Percentiles rank a stretch among this genome's conserved stretches.
These are phyloP conservation scores for Carex kokanica DNA, from an alignment of 176 grass and related monocot genomes.

Conservation along the genomic window DNA sequence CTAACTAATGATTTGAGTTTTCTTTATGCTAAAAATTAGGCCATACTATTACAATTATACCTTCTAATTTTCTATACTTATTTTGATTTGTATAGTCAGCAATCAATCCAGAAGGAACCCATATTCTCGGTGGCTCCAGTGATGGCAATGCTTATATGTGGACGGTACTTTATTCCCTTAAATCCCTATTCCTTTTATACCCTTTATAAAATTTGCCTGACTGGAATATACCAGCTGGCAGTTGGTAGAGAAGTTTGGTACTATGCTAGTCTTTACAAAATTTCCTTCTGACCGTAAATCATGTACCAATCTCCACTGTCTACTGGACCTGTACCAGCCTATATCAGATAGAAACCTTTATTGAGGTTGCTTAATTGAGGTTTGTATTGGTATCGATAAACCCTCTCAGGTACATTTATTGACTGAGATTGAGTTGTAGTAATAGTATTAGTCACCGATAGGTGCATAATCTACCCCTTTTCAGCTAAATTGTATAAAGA, in stretches of 20 bases:
- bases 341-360: neutral
- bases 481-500: neutral
- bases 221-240: neutral
- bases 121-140: slow-evolving; percentile 84
- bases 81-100: slow-evolving; percentile 46
- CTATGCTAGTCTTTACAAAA: neutral
- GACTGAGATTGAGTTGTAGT: neutral
- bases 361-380: neutral
- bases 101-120: slow-evolving; percentile 77
- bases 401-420: neutral
- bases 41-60: neutral
- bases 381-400: neutral
- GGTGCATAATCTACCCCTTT: neutral
- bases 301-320: neutral
- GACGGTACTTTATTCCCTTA: slow-evolving; percentile 50
- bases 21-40: slow-evolving; percentile 11
- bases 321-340: neutral
- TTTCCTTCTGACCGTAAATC: neutral
- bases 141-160: slow-evolving; percentile 84
- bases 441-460: neutral
- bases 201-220: neutral
- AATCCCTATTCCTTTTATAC: neutral
- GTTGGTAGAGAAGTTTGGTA: neutral
- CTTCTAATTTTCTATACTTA: neutral
- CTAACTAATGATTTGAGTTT: neutral